Evolutionary conservation across 768 basidiomycete species (phyloP).

Genomic region (Nevesoporus exiguus): DNA sequence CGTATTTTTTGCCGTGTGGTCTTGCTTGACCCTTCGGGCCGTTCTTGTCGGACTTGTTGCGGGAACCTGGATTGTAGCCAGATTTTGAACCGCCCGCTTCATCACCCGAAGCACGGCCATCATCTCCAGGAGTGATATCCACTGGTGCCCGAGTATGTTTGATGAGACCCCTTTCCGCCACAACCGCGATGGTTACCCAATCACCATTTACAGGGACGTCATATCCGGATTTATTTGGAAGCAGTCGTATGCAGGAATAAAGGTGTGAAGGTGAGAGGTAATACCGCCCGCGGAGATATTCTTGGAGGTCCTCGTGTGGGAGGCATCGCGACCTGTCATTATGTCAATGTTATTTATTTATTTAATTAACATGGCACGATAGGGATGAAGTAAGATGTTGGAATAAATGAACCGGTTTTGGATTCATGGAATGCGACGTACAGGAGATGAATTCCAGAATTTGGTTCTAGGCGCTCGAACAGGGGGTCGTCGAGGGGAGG

Average conservation of each 20-base stretch:
- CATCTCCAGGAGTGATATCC: slow-evolving; percentile 41
- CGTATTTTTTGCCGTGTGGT: slow-evolving; percentile 70
- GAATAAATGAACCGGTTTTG: neutral
- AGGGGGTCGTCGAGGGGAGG: slow-evolving; percentile 68
- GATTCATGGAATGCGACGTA: slow-evolving; percentile 39
- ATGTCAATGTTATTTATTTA: slow-evolving; percentile 8
- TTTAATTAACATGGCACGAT: neutral
- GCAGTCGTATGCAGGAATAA: slow-evolving; percentile 79
- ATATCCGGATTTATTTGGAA: slow-evolving; percentile 77
- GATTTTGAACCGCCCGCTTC: slow-evolving; percentile 12
- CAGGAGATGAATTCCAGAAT: slow-evolving; percentile 84
- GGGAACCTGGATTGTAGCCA: neutral
- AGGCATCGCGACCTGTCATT: slow-evolving; percentile 64
- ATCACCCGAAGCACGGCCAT: slow-evolving; percentile 39
- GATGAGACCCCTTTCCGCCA: slow-evolving; percentile 85
- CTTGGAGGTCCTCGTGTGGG: slow-evolving; percentile 74
- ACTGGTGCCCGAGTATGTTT: slow-evolving; percentile 69
- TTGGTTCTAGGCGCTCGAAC: slow-evolving; percentile 83
- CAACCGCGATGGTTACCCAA: slow-evolving; percentile 94
- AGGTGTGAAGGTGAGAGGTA: slow-evolving; percentile 85
- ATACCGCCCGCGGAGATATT: slow-evolving; percentile 78
- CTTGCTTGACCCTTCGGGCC: slow-evolving; percentile 28
- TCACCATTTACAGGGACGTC: slow-evolving; percentile 91
- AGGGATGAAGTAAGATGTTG: neutral
- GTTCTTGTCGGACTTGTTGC: slow-evolving; percentile 17